Evolutionary conservation across 176 grass and related monocot genomes (phyloP).

Genomic region (Rhynchospora tenuis): DNA sequence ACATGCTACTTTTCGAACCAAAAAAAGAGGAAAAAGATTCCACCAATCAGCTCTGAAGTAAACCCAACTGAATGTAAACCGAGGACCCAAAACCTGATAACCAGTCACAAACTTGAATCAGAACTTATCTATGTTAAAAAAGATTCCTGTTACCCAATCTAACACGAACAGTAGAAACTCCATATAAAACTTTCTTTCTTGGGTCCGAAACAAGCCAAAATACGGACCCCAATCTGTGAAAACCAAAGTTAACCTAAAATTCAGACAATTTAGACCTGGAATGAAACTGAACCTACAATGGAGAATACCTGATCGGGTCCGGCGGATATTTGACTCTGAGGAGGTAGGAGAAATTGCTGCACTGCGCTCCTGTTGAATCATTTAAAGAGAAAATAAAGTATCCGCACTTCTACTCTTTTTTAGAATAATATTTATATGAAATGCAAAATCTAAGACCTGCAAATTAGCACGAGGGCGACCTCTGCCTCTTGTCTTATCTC

Average conservation of each 20-base stretch:
- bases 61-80: neutral
- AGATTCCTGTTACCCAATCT: neutral
- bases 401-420: neutral
- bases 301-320: slow-evolving; percentile 15
- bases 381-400: neutral
- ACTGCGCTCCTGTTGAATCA: neutral
- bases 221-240: neutral
- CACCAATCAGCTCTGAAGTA: neutral
- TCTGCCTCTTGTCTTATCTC: neutral
- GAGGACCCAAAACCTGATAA: neutral
- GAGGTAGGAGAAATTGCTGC: neutral
- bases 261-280: neutral
- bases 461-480: neutral
- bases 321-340: slow-evolving; percentile 1
- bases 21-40: neutral
- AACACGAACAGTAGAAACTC: neutral
- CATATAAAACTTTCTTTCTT: neutral
- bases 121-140: neutral
- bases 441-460: neutral
- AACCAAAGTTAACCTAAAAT: neutral
- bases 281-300: neutral
- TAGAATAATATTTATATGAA: neutral
- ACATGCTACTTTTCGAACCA: neutral
- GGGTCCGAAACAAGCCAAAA: neutral
- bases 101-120: neutral